A percentile compares a stretch with the other conserved stretches of the same genome.
These are phyloP conservation scores for Wickerhamiella australiensis DNA, from an alignment of 805 yeast genomes.

Conservation along the genomic window DNA sequence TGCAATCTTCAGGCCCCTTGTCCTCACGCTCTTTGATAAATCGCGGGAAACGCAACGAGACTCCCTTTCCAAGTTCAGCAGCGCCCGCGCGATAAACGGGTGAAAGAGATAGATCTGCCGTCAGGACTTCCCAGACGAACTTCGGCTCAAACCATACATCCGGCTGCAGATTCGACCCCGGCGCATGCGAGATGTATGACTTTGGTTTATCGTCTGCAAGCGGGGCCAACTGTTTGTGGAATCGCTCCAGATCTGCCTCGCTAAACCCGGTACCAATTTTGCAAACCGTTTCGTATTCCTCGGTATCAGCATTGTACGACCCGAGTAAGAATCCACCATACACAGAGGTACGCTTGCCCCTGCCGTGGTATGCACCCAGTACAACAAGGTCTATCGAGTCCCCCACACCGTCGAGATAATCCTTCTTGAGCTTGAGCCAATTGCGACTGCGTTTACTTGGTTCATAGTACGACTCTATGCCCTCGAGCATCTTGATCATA, in stretches of 20 bases:
- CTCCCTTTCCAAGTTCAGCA: conserved; percentile 62
- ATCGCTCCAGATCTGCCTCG: conserved; percentile 59
- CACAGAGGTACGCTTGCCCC: conserved; percentile 87
- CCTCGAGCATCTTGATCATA: conserved; percentile 84
- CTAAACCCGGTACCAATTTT: conserved; percentile 96
- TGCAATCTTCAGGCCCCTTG: conserved; percentile 74
- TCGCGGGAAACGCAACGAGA: conserved; percentile 80
- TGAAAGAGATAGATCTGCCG: conserved; percentile 81
- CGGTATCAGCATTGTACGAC: conserved; percentile 79
- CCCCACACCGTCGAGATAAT: conserved; percentile 88
- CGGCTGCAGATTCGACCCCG: conserved; percentile 56
- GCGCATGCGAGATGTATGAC: conserved; percentile 54
- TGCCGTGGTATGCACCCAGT: conserved; percentile 85
- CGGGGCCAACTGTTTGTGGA: conserved; percentile 52
- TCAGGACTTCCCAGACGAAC: conserved; percentile 69
- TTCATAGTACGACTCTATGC: conserved; percentile 71
- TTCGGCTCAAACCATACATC: conserved; percentile 94
- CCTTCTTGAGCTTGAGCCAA: conserved; percentile 93
- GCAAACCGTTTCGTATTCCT: conserved; percentile 89
- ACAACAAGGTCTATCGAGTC: conserved; percentile 91
- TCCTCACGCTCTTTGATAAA: conserved; percentile 77
- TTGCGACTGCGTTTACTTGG: conserved; percentile 91
- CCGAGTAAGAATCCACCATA: conserved; percentile 93
- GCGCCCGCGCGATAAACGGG: conserved; percentile 84
- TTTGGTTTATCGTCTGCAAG: conserved; percentile 56